These are phyloP conservation scores for Aspergillus texensis DNA, from an alignment of 2,329 filamentous ascomycete genomes.

Conservation along the genomic window DNA sequence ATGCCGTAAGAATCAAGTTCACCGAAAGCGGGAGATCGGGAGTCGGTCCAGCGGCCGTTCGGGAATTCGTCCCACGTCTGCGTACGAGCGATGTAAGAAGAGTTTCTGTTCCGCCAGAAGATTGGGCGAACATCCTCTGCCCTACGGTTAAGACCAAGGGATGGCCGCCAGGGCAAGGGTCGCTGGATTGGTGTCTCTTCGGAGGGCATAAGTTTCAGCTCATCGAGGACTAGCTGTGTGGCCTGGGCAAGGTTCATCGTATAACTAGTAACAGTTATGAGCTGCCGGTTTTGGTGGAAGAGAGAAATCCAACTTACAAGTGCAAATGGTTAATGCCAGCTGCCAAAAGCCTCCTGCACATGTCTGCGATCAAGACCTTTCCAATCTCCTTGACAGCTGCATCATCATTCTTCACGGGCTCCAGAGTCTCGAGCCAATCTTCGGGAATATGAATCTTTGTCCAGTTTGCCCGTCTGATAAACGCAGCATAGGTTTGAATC, in stretches of 20 bases:
- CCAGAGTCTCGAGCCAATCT: constrained; percentile 77
- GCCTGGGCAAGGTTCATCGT: constrained; percentile 98
- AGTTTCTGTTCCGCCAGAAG: constrained; percentile 97
- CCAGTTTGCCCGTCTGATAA: constrained; percentile 86
- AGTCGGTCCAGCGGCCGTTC: constrained; percentile 98
- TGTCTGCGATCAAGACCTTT: constrained; percentile 80
- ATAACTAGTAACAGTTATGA: constrained; percentile 57
- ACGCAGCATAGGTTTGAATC: constrained; percentile 93
- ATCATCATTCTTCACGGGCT: constrained; percentile 96
- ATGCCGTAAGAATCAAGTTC: constrained; percentile 94
- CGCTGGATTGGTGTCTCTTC: constrained; percentile 78
- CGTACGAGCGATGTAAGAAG: constrained; percentile 91
- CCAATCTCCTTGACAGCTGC: constrained; percentile 87
- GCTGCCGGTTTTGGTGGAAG: neutral
- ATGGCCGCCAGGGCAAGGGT: constrained; percentile 94
- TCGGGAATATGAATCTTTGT: constrained; percentile 83
- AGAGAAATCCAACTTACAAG: constrained; percentile 59
- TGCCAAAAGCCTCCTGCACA: constrained; percentile 84
- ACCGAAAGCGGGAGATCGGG: constrained; percentile 91
- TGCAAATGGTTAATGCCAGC: constrained; percentile 86
- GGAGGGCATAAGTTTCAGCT: constrained; percentile 79
- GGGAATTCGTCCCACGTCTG: constrained; percentile 99
- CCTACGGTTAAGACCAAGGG: constrained; percentile 81
- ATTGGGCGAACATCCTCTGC: constrained; percentile 96
- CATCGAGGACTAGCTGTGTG: constrained; percentile 90